Base-by-base conservation (phyloP, 139 green algal genomes). In the Micractinium sp. region DNA sequence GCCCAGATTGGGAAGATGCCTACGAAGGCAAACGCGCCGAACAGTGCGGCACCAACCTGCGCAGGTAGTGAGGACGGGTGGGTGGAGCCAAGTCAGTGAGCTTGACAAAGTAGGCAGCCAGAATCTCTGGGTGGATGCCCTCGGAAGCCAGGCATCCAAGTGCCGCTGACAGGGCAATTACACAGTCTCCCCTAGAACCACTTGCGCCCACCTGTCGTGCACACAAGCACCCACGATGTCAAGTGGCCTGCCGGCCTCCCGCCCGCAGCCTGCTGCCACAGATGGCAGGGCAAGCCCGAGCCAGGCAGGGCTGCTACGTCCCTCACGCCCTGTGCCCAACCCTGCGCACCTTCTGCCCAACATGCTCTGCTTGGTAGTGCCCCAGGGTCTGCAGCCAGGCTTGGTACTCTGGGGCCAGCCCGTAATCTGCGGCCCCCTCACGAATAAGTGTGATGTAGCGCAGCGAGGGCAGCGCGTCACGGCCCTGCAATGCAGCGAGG, bases 401-500 rank as follows among this genome's bases (percentile, higher is more conserved):
- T n/a, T 77, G 83, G 61, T 92, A 92, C 25, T 87, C 77, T 4
- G 89, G 56, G 1, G 35, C 2, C 39, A 92, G 39, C 27, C 60
- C 74, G 29, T 87, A 56, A 1, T 92, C 85, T 7, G 63, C 60
- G 0, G 89, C 89, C 0, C 89, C 89, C 15, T 81, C 69, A 18
- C 76, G 76, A 1, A 92, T 69, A n/a, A 92, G 47, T 12, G 39
- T 87, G 16, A 92, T 23, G 63, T 92, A 92, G 20, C 89, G 82
- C 85, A 82, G 63, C 9, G 35, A 77, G 19, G 89, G 89, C 60
- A 90, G 82, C 75, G 77, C 76, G 1, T 33, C n/a, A 1, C 85
- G 73, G 60, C 89, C 89, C 82, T 90, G 78, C 63, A 16, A 14
- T 66, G 27, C n/a, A 23, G 71, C 0, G 14, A 38, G 12, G 27